Evolutionary conservation across 108 stramenopile species (phyloP), one percentile per base, ranked within the genome.

Genomic region (Seminavis robusta): DNA sequence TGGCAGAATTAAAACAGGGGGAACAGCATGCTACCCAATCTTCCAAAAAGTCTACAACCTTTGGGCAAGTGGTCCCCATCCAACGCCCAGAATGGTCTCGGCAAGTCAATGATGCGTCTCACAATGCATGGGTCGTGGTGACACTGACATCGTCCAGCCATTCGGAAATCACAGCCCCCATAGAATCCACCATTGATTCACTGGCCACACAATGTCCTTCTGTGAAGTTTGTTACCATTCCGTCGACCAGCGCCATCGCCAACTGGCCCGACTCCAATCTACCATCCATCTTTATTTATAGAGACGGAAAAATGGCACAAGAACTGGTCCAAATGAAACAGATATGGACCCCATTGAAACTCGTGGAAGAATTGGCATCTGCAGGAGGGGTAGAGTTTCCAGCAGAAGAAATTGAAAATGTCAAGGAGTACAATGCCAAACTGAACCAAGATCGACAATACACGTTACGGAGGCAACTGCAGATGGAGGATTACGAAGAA

Each of bases 251-350:
- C 21, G 95, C 95, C 21, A 87, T 95, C 39, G 50, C 51, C 4
- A 78, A 95, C 40, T 96, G 95, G 95, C 95, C 95, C 4, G 80
- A 74, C 23, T 42, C 52, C n/a, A 89, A 91, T 69, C 61, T 97
- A 13, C 97, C 95, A 0, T 81, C 92, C 4, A 24, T 97, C 0
- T 98, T 96, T 81, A 68, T 90, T 41, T 98, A 98, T 69, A 74
- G 73, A 10, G 57, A 84, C 46, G 97, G 97, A 16, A 80, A 52
- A 27, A 63, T 94, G 60, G 79, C 88, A 49, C 75, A 79, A 63
- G 92, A 96, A 61, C 53, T 94, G 23, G 71, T 89, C 47, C 68
- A 71, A 21, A 31, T 81, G 11, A 51, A 62, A 4, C 52, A 63
- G 34, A 69, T 80, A 50, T 77, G 68, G 72, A 21, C 36, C 36